phyloP scores from a whole-genome alignment of 306 rosid species.

The Elaeagnus macrophylla region DNA sequence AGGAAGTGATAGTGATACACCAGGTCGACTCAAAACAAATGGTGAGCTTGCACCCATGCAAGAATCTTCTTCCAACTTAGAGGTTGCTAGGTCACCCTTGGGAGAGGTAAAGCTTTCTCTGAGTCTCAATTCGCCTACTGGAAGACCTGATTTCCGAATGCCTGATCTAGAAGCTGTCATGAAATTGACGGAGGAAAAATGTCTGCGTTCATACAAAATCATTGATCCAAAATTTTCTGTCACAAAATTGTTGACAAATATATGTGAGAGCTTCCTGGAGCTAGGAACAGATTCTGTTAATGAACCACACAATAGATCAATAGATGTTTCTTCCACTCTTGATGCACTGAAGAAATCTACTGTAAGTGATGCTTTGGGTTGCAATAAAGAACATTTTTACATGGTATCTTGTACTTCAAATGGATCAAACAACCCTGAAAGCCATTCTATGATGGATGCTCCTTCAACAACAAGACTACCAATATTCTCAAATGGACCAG shows the following conservation, averaged over 20 bases:
- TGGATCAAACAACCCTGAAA: conserved; percentile 26
- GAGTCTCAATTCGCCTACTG: conserved; percentile 40
- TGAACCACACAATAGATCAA: conserved; percentile 52
- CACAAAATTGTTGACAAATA: conserved; percentile 44
- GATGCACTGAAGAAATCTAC: conserved; percentile 30
- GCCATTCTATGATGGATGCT: conserved; percentile 17
- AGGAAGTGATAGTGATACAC: conserved; percentile 10
- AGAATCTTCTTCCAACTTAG: conserved; percentile 33
- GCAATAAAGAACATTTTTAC: conserved; percentile 28
- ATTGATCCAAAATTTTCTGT: conserved; percentile 60
- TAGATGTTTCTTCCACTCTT: conserved; percentile 27
- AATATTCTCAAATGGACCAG: conserved; percentile 20
- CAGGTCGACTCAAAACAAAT: conserved; percentile 24
- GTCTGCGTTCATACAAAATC: conserved; percentile 55
- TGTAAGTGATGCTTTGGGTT: conserved; percentile 27
- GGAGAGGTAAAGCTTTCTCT: conserved; percentile 80
- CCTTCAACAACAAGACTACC: conserved; percentile 15
- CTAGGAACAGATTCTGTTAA: conserved; percentile 54
- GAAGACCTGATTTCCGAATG: conserved; percentile 43
- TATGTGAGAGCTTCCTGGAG: conserved; percentile 55
- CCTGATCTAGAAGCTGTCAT: conserved; percentile 44
- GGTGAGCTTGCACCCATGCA: conserved; percentile 24
- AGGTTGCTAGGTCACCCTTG: conserved; percentile 42
- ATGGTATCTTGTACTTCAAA: conserved; percentile 20
- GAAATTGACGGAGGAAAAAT: conserved; percentile 69